Evolutionary conservation across 2,329 filamentous ascomycete species (phyloP).

Genomic region (Penicillium sp.): DNA sequence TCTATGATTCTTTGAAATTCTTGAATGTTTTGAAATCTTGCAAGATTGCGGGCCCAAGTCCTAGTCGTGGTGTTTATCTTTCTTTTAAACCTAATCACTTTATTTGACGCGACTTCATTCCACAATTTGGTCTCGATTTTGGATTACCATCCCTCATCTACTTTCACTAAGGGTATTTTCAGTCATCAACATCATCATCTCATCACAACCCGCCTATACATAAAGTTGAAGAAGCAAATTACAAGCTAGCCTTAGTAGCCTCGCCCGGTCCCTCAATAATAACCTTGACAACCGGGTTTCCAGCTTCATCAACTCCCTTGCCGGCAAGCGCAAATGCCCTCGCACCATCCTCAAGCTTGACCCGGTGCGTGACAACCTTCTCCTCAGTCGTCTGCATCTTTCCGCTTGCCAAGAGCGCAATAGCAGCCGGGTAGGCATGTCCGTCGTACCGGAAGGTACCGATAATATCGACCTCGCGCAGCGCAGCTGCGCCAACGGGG

Average conservation of each 20-base stretch:
- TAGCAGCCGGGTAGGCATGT: conserved; percentile 55
- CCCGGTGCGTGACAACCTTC: conserved; percentile 55
- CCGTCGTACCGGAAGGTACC: conserved; percentile 58
- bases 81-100: no score
- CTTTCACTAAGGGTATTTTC: conserved; percentile 22
- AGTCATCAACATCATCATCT: conserved; percentile 12
- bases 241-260: conserved; percentile 12
- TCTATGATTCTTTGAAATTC: no score
- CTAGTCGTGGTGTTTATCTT: no score
- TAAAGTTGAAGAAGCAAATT: neutral
- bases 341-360: conserved; percentile 49
- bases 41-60: no score
- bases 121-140: neutral
- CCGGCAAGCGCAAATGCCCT: conserved; percentile 54
- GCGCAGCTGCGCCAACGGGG: conserved; percentile 54
- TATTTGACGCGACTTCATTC: no score
- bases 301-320: conserved; percentile 52
- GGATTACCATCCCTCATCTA: neutral
- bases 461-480: conserved; percentile 58
- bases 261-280: conserved; percentile 39
- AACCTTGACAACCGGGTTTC: conserved; percentile 56
- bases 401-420: conserved; percentile 53
- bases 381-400: conserved; percentile 50
- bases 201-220: neutral
- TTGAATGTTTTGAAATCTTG: no score